phyloP scores from a whole-genome alignment of 352 stramenopile genomes.

The Phytophthora aleatoria region DNA sequence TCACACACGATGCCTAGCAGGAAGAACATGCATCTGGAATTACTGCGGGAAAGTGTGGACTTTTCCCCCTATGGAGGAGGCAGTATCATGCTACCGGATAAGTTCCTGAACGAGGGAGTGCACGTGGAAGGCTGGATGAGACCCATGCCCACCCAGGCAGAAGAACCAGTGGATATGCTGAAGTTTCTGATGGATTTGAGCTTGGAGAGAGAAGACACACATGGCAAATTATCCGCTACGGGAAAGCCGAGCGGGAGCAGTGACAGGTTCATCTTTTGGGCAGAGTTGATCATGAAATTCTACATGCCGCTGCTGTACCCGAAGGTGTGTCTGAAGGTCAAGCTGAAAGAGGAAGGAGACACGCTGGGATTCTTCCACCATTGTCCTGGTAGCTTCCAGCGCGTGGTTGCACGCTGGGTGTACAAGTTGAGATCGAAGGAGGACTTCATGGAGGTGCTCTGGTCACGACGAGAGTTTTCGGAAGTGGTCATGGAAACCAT shows the following conservation, averaged over 20 bases:
- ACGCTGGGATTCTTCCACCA: conserved; percentile 88
- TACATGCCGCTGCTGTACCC: conserved; percentile 90
- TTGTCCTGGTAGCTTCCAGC: conserved; percentile 86
- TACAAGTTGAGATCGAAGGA: conserved; percentile 86
- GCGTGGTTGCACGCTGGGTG: conserved; percentile 84
- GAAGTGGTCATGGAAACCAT: conserved; percentile 90
- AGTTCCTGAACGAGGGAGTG: conserved; percentile 84
- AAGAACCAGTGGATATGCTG: conserved; percentile 89
- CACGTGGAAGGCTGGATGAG: conserved; percentile 89
- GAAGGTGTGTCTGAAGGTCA: conserved; percentile 85
- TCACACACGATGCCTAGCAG: conserved; percentile 37
- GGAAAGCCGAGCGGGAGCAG: conserved; percentile 32
- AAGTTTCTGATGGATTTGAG: conserved; percentile 91
- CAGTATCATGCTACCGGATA: conserved; percentile 78
- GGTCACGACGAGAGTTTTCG: conserved; percentile 76
- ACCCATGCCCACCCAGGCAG: conserved; percentile 73
- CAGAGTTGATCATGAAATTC: conserved; percentile 88
- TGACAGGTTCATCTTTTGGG: conserved; percentile 87
- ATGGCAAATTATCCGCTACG: conserved; percentile 35
- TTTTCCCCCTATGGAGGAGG: conserved; percentile 86
- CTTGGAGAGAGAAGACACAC: conserved; percentile 68
- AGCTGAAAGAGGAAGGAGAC: conserved; percentile 84
- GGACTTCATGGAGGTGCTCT: conserved; percentile 84
- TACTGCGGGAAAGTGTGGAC: conserved; percentile 83
- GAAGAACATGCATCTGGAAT: conserved; percentile 76